These are phyloP conservation scores for Exophiala dermatitidis DNA, from an alignment of 2,329 filamentous ascomycete genomes.

Conservation along the genomic window DNA sequence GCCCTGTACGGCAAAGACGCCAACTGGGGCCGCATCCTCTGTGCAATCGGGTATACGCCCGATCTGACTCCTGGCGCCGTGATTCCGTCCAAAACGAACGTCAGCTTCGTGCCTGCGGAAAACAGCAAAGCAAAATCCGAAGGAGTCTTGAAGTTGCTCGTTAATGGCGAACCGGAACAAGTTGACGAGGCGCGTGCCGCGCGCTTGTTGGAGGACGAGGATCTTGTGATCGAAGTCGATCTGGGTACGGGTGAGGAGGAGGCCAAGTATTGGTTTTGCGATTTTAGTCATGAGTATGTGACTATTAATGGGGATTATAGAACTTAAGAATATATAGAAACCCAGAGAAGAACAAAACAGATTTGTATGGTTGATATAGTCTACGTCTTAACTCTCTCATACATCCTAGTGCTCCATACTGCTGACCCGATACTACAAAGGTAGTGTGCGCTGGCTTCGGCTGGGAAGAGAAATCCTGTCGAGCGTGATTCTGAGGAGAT, in stretches of 20 bases:
- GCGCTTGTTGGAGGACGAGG: constrained; percentile 54
- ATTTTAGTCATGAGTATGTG: constrained; percentile 63
- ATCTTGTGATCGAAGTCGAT: constrained; percentile 55
- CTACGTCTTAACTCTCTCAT: no score
- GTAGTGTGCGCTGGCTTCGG: no score
- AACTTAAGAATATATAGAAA: constrained; percentile 38
- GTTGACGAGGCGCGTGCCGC: constrained; percentile 56
- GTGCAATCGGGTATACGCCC: constrained; percentile 71
- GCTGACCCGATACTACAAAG: no score
- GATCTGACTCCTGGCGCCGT: constrained; percentile 35
- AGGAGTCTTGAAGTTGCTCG: constrained; percentile 49
- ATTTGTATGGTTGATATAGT: no score
- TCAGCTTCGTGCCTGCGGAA: constrained; percentile 55
- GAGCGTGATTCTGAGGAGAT: no score
- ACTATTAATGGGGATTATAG: constrained; percentile 63
- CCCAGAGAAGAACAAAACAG: neutral
- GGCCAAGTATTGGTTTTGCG: constrained; percentile 58
- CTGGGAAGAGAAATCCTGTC: no score
- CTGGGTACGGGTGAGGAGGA: constrained; percentile 48
- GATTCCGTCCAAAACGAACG: constrained; percentile 50
- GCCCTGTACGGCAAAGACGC: constrained; percentile 94
- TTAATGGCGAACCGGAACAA: constrained; percentile 54
- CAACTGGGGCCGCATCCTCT: constrained; percentile 96
- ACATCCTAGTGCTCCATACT: no score
- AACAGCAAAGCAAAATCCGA: constrained; percentile 38